Conservation (phyloP, 2,329 filamentous ascomycete genomes). For the Penicillium sp. region DNA sequence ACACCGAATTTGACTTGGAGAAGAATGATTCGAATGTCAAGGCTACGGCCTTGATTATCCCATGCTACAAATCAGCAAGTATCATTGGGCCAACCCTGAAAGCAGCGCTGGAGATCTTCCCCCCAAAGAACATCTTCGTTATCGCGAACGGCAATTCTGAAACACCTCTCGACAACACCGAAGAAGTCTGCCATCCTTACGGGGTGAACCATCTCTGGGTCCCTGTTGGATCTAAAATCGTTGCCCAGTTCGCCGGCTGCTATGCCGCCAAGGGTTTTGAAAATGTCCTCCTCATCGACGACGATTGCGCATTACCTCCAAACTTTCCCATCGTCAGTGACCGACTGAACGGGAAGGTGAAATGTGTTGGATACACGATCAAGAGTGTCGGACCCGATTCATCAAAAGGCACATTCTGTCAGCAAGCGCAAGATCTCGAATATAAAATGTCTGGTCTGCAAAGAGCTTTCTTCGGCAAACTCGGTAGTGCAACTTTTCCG, state of each 20-base stretch:
- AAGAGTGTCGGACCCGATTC: conserved; percentile 43
- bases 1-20: conserved; percentile 16
- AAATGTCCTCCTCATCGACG: conserved; percentile 51
- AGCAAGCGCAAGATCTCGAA: conserved; percentile 53
- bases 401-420: conserved; percentile 39
- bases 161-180: conserved; percentile 49
- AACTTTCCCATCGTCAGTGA: conserved; percentile 50
- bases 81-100: conserved; percentile 45
- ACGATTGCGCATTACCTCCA: conserved; percentile 49
- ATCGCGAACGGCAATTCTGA: conserved; percentile 52
- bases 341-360: conserved; percentile 41
- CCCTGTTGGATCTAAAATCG: conserved; percentile 50
- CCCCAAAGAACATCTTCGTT: conserved; percentile 46
- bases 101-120: conserved; percentile 49
- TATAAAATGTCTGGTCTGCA: conserved; percentile 52
- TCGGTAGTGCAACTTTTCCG: conserved; percentile 51
- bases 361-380: conserved; percentile 52
- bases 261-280: conserved; percentile 47
- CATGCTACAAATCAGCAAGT: conserved; percentile 48
- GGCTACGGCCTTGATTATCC: conserved; percentile 46
- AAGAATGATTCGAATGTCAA: conserved; percentile 26
- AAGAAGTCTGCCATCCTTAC: conserved; percentile 44
- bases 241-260: conserved; percentile 51
- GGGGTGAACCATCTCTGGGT: conserved; percentile 52
- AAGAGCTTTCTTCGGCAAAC: conserved; percentile 44